A percentile compares a stretch with the other conserved stretches of the same genome.
These are phyloP conservation scores for Dothidotthia symphoricarpi DNA, from an alignment of 2,329 filamentous ascomycete species.

Conservation along the genomic window DNA sequence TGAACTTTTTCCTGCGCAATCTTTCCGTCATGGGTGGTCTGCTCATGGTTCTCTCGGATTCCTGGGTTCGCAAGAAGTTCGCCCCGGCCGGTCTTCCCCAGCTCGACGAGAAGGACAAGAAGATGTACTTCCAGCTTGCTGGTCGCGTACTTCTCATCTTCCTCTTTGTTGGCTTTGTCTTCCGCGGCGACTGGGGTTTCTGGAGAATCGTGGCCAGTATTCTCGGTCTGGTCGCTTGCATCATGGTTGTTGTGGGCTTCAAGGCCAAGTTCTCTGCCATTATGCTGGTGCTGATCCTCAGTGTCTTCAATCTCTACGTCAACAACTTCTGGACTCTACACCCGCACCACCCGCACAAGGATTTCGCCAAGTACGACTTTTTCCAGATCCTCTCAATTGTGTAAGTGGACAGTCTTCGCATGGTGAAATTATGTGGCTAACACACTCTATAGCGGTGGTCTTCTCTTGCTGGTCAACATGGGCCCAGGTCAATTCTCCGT, in stretches of 20 bases:
- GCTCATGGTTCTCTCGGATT: slow-evolving; percentile 96
- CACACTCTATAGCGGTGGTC: slow-evolving; percentile 63
- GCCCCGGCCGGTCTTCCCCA: slow-evolving; percentile 90
- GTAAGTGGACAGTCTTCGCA: slow-evolving; percentile 46
- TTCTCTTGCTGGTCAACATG: slow-evolving; percentile 96
- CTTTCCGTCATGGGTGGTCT: slow-evolving; percentile 95
- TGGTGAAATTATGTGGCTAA: slow-evolving; percentile 15
- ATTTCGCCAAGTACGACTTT: slow-evolving; percentile 99
- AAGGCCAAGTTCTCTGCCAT: slow-evolving; percentile 99
- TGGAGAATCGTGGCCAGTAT: slow-evolving; percentile 82
- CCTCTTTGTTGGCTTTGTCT: slow-evolving; percentile 94
- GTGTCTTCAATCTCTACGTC: slow-evolving; percentile 92
- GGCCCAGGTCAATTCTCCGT: slow-evolving; percentile 96
- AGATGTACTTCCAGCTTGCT: slow-evolving; percentile 99
- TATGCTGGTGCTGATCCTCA: slow-evolving; percentile 90
- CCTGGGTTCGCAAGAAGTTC: slow-evolving; percentile 96
- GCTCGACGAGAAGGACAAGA: slow-evolving; percentile 98
- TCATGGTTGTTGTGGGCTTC: slow-evolving; percentile 99
- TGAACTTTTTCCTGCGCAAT: slow-evolving; percentile 99
- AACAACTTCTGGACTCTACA: slow-evolving; percentile 99
- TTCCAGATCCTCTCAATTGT: slow-evolving; percentile 99
- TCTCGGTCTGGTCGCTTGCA: slow-evolving; percentile 82
- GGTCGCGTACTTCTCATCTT: slow-evolving; percentile 95
- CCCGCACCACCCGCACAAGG: slow-evolving; percentile 97
- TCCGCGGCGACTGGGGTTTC: slow-evolving; percentile 88